A percentile compares a stretch with the other conserved stretches of the same genome.
phyloP scores from a whole-genome alignment of 345 rosid genomes.

The Sisymbrium irio region DNA sequence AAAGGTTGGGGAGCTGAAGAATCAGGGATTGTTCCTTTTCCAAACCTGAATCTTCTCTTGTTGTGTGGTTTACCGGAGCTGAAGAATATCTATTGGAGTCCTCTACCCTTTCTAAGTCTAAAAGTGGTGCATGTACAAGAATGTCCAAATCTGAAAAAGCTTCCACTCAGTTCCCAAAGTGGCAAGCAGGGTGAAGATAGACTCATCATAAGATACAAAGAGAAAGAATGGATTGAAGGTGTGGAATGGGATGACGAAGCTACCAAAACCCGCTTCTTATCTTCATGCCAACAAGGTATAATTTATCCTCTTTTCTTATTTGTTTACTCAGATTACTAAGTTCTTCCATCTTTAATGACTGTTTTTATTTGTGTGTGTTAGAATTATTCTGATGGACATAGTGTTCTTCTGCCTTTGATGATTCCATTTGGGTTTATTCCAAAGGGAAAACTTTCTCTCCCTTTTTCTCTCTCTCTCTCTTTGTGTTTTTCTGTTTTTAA shows the following conservation, averaged over 20 bases:
- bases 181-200: neutral
- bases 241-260: slow-evolving; percentile 22
- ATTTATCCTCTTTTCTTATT: too few species aligned
- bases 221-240: neutral
- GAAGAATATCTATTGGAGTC: slow-evolving; percentile 11
- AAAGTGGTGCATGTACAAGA: accelerated
- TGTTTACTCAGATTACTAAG: too few species aligned
- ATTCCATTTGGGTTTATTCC: neutral
- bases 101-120: slow-evolving; percentile 14
- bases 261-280: neutral
- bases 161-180: slow-evolving; percentile 11
- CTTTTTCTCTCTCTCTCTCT: too few species aligned
- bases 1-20: neutral
- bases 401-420: neutral
- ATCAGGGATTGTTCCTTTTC: slow-evolving; percentile 10
- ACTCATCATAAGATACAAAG: accelerated
- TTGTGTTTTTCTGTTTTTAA: too few species aligned
- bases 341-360: too few species aligned
- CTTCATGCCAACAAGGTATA: neutral
- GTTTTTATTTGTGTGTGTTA: too few species aligned
- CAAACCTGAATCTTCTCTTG: accelerated
- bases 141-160: slow-evolving; percentile 14
- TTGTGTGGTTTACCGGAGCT: accelerated
- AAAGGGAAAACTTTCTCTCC: too few species aligned
- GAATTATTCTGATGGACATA: too few species aligned